Evolutionary conservation across 1,139 yeast species (phyloP), one percentile per base, ranked within the genome.

Genomic region (Diutina sp.): DNA sequence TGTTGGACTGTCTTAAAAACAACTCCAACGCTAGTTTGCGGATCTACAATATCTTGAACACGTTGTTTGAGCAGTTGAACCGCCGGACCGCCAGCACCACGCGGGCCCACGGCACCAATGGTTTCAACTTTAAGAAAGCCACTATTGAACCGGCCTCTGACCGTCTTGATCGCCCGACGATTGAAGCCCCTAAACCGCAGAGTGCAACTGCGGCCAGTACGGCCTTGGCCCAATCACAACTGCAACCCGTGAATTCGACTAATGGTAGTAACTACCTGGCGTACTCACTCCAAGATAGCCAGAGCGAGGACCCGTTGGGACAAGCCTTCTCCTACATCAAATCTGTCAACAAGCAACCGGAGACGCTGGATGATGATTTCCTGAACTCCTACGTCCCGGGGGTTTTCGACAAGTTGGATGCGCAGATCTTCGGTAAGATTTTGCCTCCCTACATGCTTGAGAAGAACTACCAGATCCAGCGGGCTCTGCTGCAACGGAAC

Each of bases 381-480:
- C n/a, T 18, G 11, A 25, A 32, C 16, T 67, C 65, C 25, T 87
- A 87, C 64, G 76, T 86, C 58, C 90, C 93, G 1, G 95, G 95
- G 5, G 85, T 87, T 21, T 85, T 89, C 76, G 96, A 89, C 67
- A 86, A 85, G 62, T 71, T 89, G 54, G 96, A 90, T 67, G 81
- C 89, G 59, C 93, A 88, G 65, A 78, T 90, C 14, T 89, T 90
- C 72, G 96, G 96, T 0, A 74, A 87, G 56, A 84, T 86, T 62
- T 67, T 89, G 57, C 96, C 96, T 4, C 95, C 95, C 1, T 88
- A 87, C 64, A 87, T 87, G 95, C 68, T 82, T 59, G 78, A 77
- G 58, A 59, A 58, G 11, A 59, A 58, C 51, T 48, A 56, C 29
- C 54, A 57, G 30, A 59, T 35, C 3, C 46, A 53, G 41, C 30